Conservation (phyloP, 768 basidiomycete species). For the Leccinum ochraceum region DNA sequence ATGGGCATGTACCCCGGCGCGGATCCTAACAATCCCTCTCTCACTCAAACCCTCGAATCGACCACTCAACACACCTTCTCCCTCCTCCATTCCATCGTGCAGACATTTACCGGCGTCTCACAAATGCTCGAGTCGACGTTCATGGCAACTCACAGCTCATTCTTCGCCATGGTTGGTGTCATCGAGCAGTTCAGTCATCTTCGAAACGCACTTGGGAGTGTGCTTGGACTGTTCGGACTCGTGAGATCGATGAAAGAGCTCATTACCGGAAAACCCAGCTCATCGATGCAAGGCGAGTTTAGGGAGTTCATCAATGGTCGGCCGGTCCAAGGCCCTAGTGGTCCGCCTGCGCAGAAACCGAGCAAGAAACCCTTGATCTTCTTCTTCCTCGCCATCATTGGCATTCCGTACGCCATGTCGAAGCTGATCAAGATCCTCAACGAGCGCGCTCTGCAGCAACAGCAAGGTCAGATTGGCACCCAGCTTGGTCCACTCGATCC, state of each 20-base stretch:
- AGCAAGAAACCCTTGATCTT: slow-evolving; percentile 89
- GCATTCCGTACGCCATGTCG: slow-evolving; percentile 92
- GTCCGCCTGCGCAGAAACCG: slow-evolving; percentile 52
- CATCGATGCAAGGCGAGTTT: slow-evolving; percentile 65
- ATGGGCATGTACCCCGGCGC: slow-evolving; percentile 40
- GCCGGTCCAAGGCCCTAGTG: slow-evolving; percentile 51
- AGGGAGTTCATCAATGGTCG: slow-evolving; percentile 70
- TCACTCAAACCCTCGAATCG: slow-evolving; percentile 85
- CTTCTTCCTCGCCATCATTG: slow-evolving; percentile 92
- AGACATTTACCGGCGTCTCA: slow-evolving; percentile 91
- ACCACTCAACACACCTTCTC: slow-evolving; percentile 93
- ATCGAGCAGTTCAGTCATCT: slow-evolving; percentile 93
- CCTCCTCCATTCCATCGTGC: slow-evolving; percentile 91
- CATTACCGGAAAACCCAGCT: slow-evolving; percentile 46
- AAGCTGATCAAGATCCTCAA: slow-evolving; percentile 80
- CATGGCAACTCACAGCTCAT: slow-evolving; percentile 94
- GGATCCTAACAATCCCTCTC: slow-evolving; percentile 54
- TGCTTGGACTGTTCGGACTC: slow-evolving; percentile 89
- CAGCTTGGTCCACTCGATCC: slow-evolving; percentile 68
- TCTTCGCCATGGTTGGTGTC: slow-evolving; percentile 96
- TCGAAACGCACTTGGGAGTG: slow-evolving; percentile 89
- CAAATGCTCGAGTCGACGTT: slow-evolving; percentile 98
- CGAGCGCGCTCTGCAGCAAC: slow-evolving; percentile 55
- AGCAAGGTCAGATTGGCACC: slow-evolving; percentile 38
- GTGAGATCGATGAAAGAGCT: slow-evolving; percentile 80